Evolutionary conservation across 768 basidiomycete genomes (phyloP).

Genomic region (Pisolithus albus): DNA sequence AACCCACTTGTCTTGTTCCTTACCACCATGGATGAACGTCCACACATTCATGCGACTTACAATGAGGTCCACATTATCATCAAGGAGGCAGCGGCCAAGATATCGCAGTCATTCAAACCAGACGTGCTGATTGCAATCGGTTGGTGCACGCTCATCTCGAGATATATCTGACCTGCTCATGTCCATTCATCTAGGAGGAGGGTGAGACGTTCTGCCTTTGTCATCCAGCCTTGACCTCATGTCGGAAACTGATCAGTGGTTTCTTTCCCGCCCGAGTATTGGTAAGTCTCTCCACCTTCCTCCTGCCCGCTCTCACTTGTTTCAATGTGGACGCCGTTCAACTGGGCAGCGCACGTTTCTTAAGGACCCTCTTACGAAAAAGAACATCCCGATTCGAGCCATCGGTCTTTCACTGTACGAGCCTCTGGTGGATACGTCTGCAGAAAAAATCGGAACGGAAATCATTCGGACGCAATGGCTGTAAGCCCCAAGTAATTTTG

Average conservation of each 20-base stretch:
- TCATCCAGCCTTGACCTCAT: constrained; percentile 11
- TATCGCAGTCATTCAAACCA: constrained; percentile 78
- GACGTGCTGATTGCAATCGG: constrained; percentile 82
- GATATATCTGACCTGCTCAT: constrained; percentile 5
- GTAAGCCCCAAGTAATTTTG: constrained; percentile 36
- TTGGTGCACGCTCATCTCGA: constrained; percentile 22
- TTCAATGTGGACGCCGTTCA: too few species aligned
- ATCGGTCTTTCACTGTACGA: constrained; percentile 97
- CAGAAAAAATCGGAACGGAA: constrained; percentile 70
- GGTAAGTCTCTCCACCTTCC: constrained; percentile 32
- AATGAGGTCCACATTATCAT: constrained; percentile 92
- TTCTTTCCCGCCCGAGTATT: constrained; percentile 95
- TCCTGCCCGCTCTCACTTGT: neutral
- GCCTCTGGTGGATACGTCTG: constrained; percentile 67
- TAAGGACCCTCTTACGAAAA: constrained; percentile 59
- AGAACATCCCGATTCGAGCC: constrained; percentile 87
- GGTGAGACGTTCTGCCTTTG: constrained; percentile 45
- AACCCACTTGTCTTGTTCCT: neutral
- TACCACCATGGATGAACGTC: constrained; percentile 32
- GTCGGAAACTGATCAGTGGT: constrained; percentile 45
- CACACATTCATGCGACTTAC: constrained; percentile 74
- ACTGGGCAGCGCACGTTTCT: constrained; percentile 70
- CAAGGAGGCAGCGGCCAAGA: constrained; percentile 53
- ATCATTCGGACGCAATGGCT: constrained; percentile 97
- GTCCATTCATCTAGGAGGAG: constrained; percentile 51